Conservation (phyloP, 2,329 filamentous ascomycete species). For the Dothideomycetes sp. region DNA sequence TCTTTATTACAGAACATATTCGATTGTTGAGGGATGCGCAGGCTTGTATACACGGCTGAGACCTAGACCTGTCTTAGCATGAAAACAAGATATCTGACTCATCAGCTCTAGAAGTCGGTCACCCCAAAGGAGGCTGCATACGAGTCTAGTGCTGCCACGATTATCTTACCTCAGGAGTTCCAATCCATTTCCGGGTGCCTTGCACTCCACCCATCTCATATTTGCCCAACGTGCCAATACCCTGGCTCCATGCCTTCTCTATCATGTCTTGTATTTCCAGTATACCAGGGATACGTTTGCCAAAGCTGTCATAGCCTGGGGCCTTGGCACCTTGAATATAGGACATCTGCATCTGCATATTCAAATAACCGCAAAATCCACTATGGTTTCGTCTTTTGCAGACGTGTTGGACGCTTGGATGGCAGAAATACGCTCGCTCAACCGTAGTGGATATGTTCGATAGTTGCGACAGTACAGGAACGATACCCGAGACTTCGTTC, state of each 20-base stretch:
- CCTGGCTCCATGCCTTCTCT: slow-evolving; percentile 76
- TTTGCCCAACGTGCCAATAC: slow-evolving; percentile 63
- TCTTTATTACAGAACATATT: neutral
- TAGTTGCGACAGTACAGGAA: slow-evolving; percentile 32
- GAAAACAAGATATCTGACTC: too few relatives aligned
- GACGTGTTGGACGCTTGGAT: slow-evolving; percentile 62
- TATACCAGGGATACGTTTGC: slow-evolving; percentile 55
- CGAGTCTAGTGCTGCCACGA: neutral
- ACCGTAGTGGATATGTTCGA: slow-evolving; percentile 50
- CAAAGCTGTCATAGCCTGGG: slow-evolving; percentile 50
- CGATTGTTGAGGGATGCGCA: neutral
- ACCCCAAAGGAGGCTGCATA: too few relatives aligned
- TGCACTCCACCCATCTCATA: slow-evolving; percentile 73
- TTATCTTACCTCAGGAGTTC: slow-evolving; percentile 58
- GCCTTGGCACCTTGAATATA: slow-evolving; percentile 54
- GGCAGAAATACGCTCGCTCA: slow-evolving; percentile 66
- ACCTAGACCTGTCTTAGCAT: too few relatives aligned
- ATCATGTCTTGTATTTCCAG: slow-evolving; percentile 75
- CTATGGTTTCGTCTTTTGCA: slow-evolving; percentile 71
- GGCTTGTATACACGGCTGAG: neutral
- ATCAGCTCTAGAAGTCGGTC: too few relatives aligned
- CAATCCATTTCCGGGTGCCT: slow-evolving; percentile 85
- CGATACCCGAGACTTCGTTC: slow-evolving; percentile 28
- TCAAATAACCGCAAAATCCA: slow-evolving; percentile 80
- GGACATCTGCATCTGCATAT: slow-evolving; percentile 80